Percentiles rank a stretch among this genome's conserved stretches.
These are phyloP conservation scores for Lecanicillium sp. DNA, from an alignment of 2,329 filamentous ascomycete genomes.

Conservation along the genomic window DNA sequence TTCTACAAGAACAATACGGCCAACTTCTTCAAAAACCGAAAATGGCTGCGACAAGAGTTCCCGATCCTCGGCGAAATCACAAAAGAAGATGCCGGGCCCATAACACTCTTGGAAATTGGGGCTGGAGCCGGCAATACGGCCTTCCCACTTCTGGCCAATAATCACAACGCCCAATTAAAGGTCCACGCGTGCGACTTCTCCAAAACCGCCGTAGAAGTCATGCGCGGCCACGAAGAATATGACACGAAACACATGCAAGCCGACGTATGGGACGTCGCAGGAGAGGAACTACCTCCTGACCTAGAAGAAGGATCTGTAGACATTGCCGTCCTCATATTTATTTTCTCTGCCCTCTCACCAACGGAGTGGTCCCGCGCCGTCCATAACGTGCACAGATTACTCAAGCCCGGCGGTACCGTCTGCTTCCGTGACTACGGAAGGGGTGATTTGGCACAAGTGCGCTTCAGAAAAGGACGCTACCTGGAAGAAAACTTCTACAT, in stretches of 20 bases:
- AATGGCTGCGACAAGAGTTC: slow-evolving; percentile 96
- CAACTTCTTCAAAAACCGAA: slow-evolving; percentile 98
- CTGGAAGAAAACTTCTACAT: slow-evolving; percentile 97
- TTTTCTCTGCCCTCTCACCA: slow-evolving; percentile 87
- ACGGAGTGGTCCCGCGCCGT: slow-evolving; percentile 78
- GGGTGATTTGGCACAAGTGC: slow-evolving; percentile 90
- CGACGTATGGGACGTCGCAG: slow-evolving; percentile 89
- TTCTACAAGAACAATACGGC: slow-evolving; percentile 97
- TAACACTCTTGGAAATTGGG: slow-evolving; percentile 79
- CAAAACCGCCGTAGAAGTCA: slow-evolving; percentile 88
- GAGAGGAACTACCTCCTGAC: slow-evolving; percentile 65
- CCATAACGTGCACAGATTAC: slow-evolving; percentile 67
- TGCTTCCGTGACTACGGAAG: slow-evolving; percentile 95
- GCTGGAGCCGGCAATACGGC: slow-evolving; percentile 95
- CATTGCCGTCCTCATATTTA: slow-evolving; percentile 90
- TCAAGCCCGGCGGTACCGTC: slow-evolving; percentile 90
- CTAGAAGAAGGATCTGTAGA: slow-evolving; percentile 76
- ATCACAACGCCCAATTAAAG: slow-evolving; percentile 73
- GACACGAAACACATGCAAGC: slow-evolving; percentile 66
- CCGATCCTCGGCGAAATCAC: slow-evolving; percentile 76
- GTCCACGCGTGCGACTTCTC: slow-evolving; percentile 96
- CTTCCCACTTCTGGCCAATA: slow-evolving; percentile 79
- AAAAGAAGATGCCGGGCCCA: slow-evolving; percentile 57
- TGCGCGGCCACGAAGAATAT: slow-evolving; percentile 74
- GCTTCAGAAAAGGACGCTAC: slow-evolving; percentile 92